These are phyloP conservation scores for Nematodospora anomalae DNA, from an alignment of 1,139 yeast species.

Conservation along the genomic window DNA sequence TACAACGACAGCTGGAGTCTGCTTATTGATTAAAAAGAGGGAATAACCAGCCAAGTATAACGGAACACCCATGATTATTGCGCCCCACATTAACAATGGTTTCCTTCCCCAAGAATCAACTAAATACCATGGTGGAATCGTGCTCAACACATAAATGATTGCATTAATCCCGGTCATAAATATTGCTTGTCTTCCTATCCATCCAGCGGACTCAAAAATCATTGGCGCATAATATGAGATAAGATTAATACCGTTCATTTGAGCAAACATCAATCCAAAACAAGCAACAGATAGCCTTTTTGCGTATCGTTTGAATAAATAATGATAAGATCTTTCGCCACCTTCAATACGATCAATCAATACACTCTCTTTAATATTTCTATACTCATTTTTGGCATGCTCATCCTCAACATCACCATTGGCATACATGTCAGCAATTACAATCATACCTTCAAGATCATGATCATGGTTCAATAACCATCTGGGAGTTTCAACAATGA, in stretches of 20 bases:
- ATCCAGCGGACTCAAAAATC: constrained; percentile 93
- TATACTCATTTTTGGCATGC: constrained; percentile 58
- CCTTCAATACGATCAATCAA: constrained; percentile 77
- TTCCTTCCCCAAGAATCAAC: constrained; percentile 85
- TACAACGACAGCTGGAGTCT: constrained; percentile 75
- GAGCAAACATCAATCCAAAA: constrained; percentile 90
- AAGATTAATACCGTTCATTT: constrained; percentile 88
- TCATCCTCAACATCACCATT: constrained; percentile 56
- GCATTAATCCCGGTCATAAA: constrained; percentile 93
- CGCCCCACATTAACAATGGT: constrained; percentile 75
- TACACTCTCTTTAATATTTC: constrained; percentile 46
- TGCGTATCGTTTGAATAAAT: constrained; percentile 63
- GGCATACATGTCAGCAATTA: constrained; percentile 47
- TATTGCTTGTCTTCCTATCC: constrained; percentile 85
- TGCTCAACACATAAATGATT: constrained; percentile 67
- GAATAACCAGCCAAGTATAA: constrained; percentile 66
- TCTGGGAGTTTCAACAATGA: constrained; percentile 85
- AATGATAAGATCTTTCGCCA: constrained; percentile 58
- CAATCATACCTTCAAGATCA: constrained; percentile 76
- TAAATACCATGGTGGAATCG: constrained; percentile 88
- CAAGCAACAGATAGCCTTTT: constrained; percentile 85
- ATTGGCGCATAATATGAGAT: constrained; percentile 92
- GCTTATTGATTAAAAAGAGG: constrained; percentile 54
- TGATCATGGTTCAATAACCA: constrained; percentile 88
- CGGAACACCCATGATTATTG: constrained; percentile 74